Percentiles rank a stretch among this genome's conserved stretches.
Conservation (phyloP, 2,329 filamentous ascomycete species). For the Microdochium trichocladiopsis region DNA sequence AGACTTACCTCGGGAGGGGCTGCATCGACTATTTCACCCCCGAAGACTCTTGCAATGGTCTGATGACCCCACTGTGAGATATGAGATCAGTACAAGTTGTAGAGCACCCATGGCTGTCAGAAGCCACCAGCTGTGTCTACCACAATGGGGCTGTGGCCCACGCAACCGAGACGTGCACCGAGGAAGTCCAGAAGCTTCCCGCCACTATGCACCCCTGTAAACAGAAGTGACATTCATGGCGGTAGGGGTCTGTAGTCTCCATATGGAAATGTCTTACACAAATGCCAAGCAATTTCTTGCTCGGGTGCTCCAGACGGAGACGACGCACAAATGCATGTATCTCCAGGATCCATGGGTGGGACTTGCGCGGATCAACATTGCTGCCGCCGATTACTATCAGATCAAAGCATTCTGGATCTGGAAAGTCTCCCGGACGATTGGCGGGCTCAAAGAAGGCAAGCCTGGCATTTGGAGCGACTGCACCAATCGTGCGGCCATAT, state of each 20-base stretch:
- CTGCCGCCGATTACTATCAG: slow-evolving; percentile 34
- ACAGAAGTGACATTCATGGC: too few relatives aligned
- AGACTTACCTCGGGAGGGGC: slow-evolving; percentile 26
- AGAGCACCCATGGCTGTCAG: not conserved
- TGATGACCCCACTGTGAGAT: slow-evolving; percentile 31
- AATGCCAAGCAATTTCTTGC: slow-evolving; percentile 30
- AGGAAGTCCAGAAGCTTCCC: not conserved
- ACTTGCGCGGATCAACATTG: slow-evolving; percentile 31
- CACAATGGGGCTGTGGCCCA: not conserved
- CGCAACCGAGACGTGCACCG: not conserved
- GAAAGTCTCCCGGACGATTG: slow-evolving; percentile 22
- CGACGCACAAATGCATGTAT: slow-evolving; percentile 29
- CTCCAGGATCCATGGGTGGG: slow-evolving; percentile 30
- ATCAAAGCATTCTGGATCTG: slow-evolving; percentile 29
- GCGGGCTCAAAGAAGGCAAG: slow-evolving; percentile 29
- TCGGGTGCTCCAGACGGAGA: slow-evolving; percentile 19
- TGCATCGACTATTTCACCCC: slow-evolving; percentile 28
- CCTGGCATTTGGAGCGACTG: slow-evolving; percentile 17
- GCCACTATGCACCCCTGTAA: too few relatives aligned
- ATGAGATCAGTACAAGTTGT: not conserved
- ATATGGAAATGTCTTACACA: slow-evolving; percentile 21
- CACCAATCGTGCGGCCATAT: slow-evolving; percentile 23
- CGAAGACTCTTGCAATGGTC: slow-evolving; percentile 29
- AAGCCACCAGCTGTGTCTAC: not conserved
- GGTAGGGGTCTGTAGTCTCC: too few relatives aligned